A percentile compares a stretch with the other conserved stretches of the same genome.
phyloP scores from a whole-genome alignment of 2,329 filamentous ascomycete genomes.

The Aspergillus flavus region DNA sequence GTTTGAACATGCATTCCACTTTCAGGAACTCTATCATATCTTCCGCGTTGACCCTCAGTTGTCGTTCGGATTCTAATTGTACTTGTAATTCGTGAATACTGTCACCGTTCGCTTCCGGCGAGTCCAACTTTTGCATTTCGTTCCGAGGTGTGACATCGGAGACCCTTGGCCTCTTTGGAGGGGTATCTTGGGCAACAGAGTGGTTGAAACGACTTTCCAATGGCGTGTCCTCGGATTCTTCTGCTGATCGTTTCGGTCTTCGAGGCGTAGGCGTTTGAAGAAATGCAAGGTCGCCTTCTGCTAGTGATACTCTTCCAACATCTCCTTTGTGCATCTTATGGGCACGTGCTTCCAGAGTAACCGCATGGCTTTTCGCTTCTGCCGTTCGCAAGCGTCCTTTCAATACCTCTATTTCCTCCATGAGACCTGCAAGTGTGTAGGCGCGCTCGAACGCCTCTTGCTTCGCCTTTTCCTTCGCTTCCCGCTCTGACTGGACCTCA shows the following conservation, averaged over 20 bases:
- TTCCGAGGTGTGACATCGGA: conserved; percentile 32
- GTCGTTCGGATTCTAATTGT: conserved; percentile 55
- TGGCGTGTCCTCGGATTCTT: conserved; percentile 29
- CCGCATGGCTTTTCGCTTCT: conserved; percentile 41
- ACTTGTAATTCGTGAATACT: conserved; percentile 47
- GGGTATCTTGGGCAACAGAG: conserved; percentile 28
- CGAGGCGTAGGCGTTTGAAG: conserved; percentile 34
- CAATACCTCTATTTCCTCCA: conserved; percentile 47
- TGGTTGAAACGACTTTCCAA: conserved; percentile 12
- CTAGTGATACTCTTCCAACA: conserved; percentile 31
- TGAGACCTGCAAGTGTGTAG: conserved; percentile 48
- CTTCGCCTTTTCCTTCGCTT: conserved; percentile 48
- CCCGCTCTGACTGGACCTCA: conserved; percentile 54
- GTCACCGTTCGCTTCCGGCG: background rate
- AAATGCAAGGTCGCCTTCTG: conserved; percentile 37
- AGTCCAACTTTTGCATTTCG: conserved; percentile 25
- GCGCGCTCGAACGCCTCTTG: conserved; percentile 52
- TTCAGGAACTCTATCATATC: conserved; percentile 57
- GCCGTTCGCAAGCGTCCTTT: conserved; percentile 45
- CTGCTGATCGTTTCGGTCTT: conserved; percentile 37
- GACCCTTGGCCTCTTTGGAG: conserved; percentile 37
- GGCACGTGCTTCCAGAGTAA: conserved; percentile 35
- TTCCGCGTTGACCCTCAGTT: conserved; percentile 54
- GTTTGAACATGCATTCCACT: conserved; percentile 53
- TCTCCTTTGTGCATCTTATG: conserved; percentile 34